Conservation (phyloP, 1,284 basidiomycete genomes). For the Amylostereum areolatum region DNA sequence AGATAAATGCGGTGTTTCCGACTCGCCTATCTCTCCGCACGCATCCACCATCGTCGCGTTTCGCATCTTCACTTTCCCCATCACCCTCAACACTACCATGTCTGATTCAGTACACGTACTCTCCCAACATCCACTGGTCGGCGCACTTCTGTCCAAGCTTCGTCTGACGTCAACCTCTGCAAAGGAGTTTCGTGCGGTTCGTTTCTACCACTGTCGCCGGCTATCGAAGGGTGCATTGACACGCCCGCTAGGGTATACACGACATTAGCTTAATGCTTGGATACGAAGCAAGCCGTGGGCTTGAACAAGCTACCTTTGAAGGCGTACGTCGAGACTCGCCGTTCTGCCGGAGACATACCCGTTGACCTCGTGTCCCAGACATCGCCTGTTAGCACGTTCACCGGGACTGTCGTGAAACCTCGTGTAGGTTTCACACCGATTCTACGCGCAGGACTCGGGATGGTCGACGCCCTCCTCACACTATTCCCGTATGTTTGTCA, state of each 20-base stretch:
- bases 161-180: constrained; percentile 55
- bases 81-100: constrained; percentile 12
- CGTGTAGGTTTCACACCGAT: constrained; percentile 87
- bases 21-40: too few relatives aligned
- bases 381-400: constrained; percentile 65
- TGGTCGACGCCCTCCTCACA: constrained; percentile 81
- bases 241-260: constrained; percentile 45
- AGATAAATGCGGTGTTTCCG: too few relatives aligned
- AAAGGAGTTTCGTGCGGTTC: constrained; percentile 77
- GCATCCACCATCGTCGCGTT: too few relatives aligned
- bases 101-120: constrained; percentile 44
- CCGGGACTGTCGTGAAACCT: constrained; percentile 60
- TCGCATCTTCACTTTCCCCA: too few relatives aligned
- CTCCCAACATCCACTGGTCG: constrained; percentile 63
- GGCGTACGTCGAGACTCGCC: constrained; percentile 41
- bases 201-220: constrained; percentile 8
- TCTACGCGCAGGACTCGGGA: constrained; percentile 89
- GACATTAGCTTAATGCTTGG: constrained; percentile 70
- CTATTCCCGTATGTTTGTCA: constrained; percentile 65
- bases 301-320: constrained; percentile 54
- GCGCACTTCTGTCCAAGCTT: constrained; percentile 66
- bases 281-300: constrained; percentile 64
- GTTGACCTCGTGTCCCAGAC: constrained; percentile 29
- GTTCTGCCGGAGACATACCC: background rate
- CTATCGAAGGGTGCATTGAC: background rate